Conservation (phyloP, 2,329 filamentous ascomycete species). For the Trichophyton mentagrophytes region DNA sequence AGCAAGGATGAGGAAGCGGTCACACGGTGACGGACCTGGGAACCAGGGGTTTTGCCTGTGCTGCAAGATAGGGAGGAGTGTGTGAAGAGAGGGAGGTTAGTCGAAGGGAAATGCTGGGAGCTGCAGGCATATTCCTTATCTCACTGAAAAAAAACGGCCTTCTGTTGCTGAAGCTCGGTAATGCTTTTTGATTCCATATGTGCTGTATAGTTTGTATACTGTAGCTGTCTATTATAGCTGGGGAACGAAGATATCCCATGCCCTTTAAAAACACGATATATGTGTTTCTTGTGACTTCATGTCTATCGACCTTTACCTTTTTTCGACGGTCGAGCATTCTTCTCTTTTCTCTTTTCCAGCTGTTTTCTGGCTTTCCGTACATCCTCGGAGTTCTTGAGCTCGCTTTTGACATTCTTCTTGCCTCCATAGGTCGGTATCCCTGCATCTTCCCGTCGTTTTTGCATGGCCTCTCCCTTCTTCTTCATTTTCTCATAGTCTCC, state of each 20-base stretch:
- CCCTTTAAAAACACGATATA: background rate
- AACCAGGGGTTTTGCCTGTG: background rate
- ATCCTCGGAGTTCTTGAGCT: constrained; percentile 71
- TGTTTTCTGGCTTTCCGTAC: constrained; percentile 70
- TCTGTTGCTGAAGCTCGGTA: background rate
- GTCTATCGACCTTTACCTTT: constrained; percentile 28
- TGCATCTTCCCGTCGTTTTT: constrained; percentile 45
- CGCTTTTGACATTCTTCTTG: constrained; percentile 54
- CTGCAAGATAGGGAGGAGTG: background rate
- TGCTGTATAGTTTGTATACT: background rate
- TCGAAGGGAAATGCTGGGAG: background rate
- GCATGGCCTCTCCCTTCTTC: constrained; percentile 76
- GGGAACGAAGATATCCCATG: background rate
- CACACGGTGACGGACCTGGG: background rate
- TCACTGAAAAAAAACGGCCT: background rate
- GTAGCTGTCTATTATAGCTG: background rate
- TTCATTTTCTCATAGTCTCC: constrained; percentile 85
- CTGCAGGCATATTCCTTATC: background rate
- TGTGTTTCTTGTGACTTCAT: constrained; percentile 3
- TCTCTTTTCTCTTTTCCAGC: constrained; percentile 63
- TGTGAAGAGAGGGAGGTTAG: background rate
- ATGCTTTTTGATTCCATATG: background rate
- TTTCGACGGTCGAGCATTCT: constrained; percentile 72
- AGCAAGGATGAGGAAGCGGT: background rate
- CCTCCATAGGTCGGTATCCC: constrained; percentile 12